Conservation (phyloP, 1,284 basidiomycete genomes). For the Agroathelia rolfsii region DNA sequence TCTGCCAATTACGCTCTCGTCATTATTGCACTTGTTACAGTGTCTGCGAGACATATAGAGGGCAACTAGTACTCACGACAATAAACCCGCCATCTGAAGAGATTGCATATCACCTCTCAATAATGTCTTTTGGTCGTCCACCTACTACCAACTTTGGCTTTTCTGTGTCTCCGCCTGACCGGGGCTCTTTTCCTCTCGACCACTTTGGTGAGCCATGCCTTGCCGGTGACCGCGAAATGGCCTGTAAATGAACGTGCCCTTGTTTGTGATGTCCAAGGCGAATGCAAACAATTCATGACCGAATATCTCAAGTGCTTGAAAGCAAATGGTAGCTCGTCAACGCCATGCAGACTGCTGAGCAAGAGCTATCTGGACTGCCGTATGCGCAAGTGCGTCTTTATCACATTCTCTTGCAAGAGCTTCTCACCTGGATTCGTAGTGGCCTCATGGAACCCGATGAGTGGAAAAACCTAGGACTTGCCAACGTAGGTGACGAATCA, state of each 20-base stretch:
- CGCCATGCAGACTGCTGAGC: conserved; percentile 71
- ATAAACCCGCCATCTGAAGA: no score
- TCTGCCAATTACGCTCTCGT: no score
- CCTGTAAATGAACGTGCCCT: no score
- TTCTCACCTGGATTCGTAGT: conserved; percentile 28
- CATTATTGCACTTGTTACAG: no score
- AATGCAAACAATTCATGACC: conserved; percentile 87
- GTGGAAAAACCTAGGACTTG: conserved; percentile 80
- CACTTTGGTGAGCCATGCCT: conserved; percentile 96
- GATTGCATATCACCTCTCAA: no score
- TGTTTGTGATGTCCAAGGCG: conserved; percentile 55
- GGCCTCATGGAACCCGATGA: conserved; percentile 85
- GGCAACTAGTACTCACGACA: no score
- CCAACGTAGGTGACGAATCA: conserved; percentile 31
- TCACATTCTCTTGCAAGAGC: background rate
- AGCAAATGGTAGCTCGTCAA: conserved; percentile 67
- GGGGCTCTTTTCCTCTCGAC: conserved; percentile 92
- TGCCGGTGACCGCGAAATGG: no score
- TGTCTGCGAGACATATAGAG: no score
- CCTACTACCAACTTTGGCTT: conserved; percentile 79
- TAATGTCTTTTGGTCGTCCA: conserved; percentile 89
- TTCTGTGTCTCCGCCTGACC: conserved; percentile 69
- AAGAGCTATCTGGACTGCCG: conserved; percentile 85
- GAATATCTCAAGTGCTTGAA: conserved; percentile 81
- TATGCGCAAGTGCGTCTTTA: conserved; percentile 75